phyloP scores from a whole-genome alignment of 2,329 filamentous ascomycete genomes.

The Colletotrichum melonis region DNA sequence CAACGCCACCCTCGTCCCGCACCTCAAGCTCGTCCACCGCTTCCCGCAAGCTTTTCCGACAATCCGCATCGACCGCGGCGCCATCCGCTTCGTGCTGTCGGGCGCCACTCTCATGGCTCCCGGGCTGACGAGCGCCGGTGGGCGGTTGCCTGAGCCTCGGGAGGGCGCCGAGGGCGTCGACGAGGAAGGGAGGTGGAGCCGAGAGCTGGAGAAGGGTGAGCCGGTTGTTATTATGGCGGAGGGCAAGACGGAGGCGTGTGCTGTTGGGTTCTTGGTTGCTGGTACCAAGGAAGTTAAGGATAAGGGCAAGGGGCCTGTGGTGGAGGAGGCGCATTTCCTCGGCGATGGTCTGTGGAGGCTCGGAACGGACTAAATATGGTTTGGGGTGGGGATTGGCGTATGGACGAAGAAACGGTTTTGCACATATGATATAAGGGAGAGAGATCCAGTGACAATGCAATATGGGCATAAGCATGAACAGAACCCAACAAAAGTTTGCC shows the following conservation, averaged over 20 bases:
- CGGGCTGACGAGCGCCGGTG: constrained; percentile 86
- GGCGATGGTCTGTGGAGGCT: constrained; percentile 94
- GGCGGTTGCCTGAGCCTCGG: constrained; percentile 74
- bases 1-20: constrained; percentile 81
- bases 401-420: not conserved
- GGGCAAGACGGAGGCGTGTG: constrained; percentile 91
- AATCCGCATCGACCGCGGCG: constrained; percentile 92
- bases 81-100: constrained; percentile 94
- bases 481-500: not conserved
- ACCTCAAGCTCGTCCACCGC: constrained; percentile 88
- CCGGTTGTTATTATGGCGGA: constrained; percentile 92
- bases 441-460: not conserved
- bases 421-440: not conserved
- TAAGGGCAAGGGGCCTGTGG: constrained; percentile 92
- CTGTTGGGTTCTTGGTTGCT: constrained; percentile 85
- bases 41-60: constrained; percentile 87
- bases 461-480: not conserved
- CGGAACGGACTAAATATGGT: constrained; percentile 53
- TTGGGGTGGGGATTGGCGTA: not conserved
- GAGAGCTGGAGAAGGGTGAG: constrained; percentile 81
- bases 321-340: constrained; percentile 93
- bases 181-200: constrained; percentile 66
- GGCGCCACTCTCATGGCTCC: constrained; percentile 97
- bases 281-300: constrained; percentile 93
- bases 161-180: constrained; percentile 58